A percentile compares a stretch with the other conserved stretches of the same genome.
phyloP scores from a whole-genome alignment of 495 filamentous ascomycete species.

The Tuber aestivum region DNA sequence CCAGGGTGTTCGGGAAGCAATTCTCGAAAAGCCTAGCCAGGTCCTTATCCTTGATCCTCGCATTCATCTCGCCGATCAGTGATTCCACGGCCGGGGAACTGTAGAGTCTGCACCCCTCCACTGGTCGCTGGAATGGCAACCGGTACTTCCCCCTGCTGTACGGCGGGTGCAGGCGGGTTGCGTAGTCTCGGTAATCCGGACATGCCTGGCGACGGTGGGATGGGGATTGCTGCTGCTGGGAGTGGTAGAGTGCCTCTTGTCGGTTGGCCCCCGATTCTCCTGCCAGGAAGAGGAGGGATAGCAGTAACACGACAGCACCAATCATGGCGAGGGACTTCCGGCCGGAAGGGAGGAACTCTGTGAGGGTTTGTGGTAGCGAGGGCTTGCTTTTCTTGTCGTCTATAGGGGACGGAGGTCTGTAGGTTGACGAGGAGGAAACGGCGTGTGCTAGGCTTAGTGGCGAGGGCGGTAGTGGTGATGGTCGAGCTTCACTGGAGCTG shows the following conservation, averaged over 20 bases:
- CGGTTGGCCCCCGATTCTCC: neutral
- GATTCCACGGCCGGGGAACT: constrained; percentile 75
- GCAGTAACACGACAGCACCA: neutral
- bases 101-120: constrained; percentile 78
- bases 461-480: constrained; percentile 8
- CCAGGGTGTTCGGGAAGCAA: constrained; percentile 91
- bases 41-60: constrained; percentile 75
- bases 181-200: constrained; percentile 53
- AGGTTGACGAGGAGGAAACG: constrained; percentile 33
- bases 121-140: constrained; percentile 86
- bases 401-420: constrained; percentile 17
- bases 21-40: constrained; percentile 93
- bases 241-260: constrained; percentile 1
- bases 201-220: constrained; percentile 45
- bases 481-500: constrained; percentile 10
- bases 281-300: neutral
- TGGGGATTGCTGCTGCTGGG: neutral
- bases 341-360: neutral
- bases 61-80: constrained; percentile 74
- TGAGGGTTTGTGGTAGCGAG: neutral
- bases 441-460: constrained; percentile 22
- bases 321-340: constrained; percentile 15
- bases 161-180: constrained; percentile 54
- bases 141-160: constrained; percentile 70
- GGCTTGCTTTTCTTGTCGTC: constrained; percentile 30